Evolutionary conservation across 805 yeast genomes (phyloP).

Genomic region (Zygosaccharomyces pseudorouxii): DNA sequence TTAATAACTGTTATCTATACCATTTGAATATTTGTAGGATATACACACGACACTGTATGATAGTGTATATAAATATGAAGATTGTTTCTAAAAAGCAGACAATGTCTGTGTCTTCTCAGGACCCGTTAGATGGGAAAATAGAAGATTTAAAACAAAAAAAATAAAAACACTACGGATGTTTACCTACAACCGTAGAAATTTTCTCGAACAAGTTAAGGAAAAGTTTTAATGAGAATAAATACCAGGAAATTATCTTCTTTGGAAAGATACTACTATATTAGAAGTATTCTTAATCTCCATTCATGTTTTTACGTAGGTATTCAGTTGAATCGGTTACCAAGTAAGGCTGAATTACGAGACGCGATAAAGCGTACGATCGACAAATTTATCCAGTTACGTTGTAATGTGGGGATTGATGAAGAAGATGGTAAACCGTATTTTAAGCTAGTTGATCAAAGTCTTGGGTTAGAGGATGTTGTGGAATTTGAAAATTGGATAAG

Average conservation of each 20-base stretch:
- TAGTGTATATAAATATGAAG: not conserved
- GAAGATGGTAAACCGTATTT: constrained; percentile 8
- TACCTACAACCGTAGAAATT: not conserved
- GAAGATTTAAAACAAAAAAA: too few species aligned
- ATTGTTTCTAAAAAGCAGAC: not conserved
- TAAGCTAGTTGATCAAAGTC: constrained; percentile 5
- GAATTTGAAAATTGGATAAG: constrained; percentile 17
- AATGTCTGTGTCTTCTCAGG: too few species aligned
- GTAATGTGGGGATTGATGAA: constrained; percentile 14
- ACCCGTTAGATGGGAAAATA: too few species aligned
- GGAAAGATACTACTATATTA: constrained; percentile 23
- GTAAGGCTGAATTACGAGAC: constrained; percentile 5
- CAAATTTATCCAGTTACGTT: constrained; percentile 19
- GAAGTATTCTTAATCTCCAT: constrained; percentile 26
- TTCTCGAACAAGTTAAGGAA: not conserved
- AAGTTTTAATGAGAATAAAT: not conserved
- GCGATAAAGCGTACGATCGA: constrained; percentile 15
- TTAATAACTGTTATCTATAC: not conserved
- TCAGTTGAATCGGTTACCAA: constrained; percentile 21
- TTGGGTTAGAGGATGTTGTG: constrained; percentile 21
- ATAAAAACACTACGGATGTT: not conserved
- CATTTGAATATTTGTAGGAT: not conserved
- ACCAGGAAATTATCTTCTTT: constrained; percentile 13
- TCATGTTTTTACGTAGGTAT: constrained; percentile 27
- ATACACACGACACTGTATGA: not conserved